Evolutionary conservation across 2,329 filamentous ascomycete genomes (phyloP), one percentile per base, ranked within the genome.

Genomic region (Escovopsis sp.): DNA sequence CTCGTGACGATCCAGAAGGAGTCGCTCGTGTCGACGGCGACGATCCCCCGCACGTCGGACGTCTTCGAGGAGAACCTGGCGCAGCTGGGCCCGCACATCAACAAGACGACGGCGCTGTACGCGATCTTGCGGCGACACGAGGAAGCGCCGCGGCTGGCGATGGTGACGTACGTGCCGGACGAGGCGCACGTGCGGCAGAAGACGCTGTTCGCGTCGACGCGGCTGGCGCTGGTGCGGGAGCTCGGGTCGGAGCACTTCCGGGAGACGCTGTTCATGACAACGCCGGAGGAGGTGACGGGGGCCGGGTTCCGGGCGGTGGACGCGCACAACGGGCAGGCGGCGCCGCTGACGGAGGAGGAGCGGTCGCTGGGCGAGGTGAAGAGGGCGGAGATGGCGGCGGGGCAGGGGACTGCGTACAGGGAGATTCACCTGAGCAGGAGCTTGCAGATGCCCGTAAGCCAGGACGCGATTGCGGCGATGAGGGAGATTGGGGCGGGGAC

Each of bases 131-230:
- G 83, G 39, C 77, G 80, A 43, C 70, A 80, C 58, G 68, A 76
- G 41, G 58, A 61, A 33, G 60, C 66, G 4, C 73, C 72, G n/a
- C 62, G 60, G 49, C 77, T 87, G 49, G 64, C 82, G 26, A 82
- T 80, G 38, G 66, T 88, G 33, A 86, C 83, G 33, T 91, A 87
- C 59, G 77, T 91, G 6, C 85, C 85, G 26, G 82, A 89, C 60
- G 58, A 75, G 1, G 85, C 85, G 34, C 82, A 80, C 26, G 84
- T 91, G 44, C 78, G 85, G 34, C 81, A 86, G 59, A 91, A 91
- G 69, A 91, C 85, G 80, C 73, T 91, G 19, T 88, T 89, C 59
- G 84, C 85, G 6, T 75, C 78, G 23, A 88, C 85, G 26, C 74
- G 83, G 9, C 67, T 88, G 52, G 84, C 83, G 0, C 70, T 91